phyloP scores from a whole-genome alignment of 352 stramenopile species.

The Pythium myriotylum region DNA sequence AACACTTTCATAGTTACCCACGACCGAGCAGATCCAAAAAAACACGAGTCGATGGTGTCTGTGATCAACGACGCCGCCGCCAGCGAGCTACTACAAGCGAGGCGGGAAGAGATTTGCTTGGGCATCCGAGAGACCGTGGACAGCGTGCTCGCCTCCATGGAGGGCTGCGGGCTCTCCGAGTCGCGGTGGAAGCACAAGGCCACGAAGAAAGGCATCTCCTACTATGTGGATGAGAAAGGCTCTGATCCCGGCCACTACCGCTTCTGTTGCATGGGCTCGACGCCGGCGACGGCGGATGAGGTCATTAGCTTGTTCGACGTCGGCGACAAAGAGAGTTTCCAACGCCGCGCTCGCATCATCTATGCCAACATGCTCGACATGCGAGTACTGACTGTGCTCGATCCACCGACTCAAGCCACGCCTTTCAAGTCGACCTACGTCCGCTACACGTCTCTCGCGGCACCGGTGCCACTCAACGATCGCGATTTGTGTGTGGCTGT shows the following conservation, averaged over 20 bases:
- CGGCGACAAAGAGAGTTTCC: slow-evolving; percentile 30
- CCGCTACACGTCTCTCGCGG: slow-evolving; percentile 40
- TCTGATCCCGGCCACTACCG: slow-evolving; percentile 36
- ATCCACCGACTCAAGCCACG: slow-evolving; percentile 39
- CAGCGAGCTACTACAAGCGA: neutral
- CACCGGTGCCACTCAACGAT: slow-evolving; percentile 33
- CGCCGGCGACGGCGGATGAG: slow-evolving; percentile 32
- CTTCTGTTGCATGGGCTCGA: slow-evolving; percentile 53
- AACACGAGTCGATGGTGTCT: no score
- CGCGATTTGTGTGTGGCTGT: slow-evolving; percentile 48
- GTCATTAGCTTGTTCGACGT: slow-evolving; percentile 48
- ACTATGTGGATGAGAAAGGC: slow-evolving; percentile 38
- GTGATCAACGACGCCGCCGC: no score
- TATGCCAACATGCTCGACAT: slow-evolving; percentile 50
- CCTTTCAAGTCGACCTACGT: slow-evolving; percentile 39
- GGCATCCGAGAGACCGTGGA: slow-evolving; percentile 23
- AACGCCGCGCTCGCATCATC: slow-evolving; percentile 38
- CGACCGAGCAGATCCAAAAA: no score
- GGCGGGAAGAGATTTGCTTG: neutral
- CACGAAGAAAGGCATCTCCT: slow-evolving; percentile 40
- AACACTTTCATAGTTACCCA: no score
- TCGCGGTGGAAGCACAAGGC: slow-evolving; percentile 38
- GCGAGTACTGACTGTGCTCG: slow-evolving; percentile 42
- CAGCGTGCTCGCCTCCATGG: slow-evolving; percentile 43
- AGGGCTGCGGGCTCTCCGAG: slow-evolving; percentile 6